These are phyloP conservation scores for Veloporphyrellus conicus DNA, from an alignment of 1,284 basidiomycete genomes.

Conservation along the genomic window DNA sequence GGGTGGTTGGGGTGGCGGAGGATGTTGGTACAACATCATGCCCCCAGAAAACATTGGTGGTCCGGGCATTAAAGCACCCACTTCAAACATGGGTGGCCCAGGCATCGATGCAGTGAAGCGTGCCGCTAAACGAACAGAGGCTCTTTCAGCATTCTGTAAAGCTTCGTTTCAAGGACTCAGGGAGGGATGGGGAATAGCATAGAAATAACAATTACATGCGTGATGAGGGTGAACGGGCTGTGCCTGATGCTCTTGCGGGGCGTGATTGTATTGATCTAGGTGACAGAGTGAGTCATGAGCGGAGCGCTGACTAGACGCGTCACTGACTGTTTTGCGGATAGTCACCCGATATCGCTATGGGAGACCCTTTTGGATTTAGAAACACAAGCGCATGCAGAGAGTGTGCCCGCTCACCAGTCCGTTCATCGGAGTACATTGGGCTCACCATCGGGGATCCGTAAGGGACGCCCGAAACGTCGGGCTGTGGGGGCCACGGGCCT, in stretches of 20 bases:
- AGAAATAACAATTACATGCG: constrained; percentile 32
- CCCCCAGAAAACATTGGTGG: constrained; percentile 30
- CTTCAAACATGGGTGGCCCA: constrained; percentile 34
- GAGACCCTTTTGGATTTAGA: constrained; percentile 20
- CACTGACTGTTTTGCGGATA: constrained; percentile 33
- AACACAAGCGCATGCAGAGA: constrained; percentile 3
- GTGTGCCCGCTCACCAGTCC: constrained; percentile 36
- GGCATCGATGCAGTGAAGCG: constrained; percentile 41
- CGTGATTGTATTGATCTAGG: constrained; percentile 30
- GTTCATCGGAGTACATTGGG: constrained; percentile 45
- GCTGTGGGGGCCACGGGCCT: constrained; percentile 27
- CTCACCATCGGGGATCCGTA: constrained; percentile 39
- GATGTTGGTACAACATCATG: constrained; percentile 32
- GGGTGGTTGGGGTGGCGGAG: constrained; percentile 22
- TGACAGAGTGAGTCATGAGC: constrained; percentile 16
- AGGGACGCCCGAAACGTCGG: constrained; percentile 26
- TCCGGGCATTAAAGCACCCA: constrained; percentile 33
- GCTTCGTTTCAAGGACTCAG: constrained; percentile 32
- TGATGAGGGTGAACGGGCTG: constrained; percentile 30
- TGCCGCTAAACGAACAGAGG: constrained; percentile 53
- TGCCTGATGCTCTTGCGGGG: constrained; percentile 31
- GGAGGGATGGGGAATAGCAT: constrained; percentile 11
- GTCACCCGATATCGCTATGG: constrained; percentile 29
- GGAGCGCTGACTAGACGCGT: constrained; percentile 6
- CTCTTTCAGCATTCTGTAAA: constrained; percentile 50